These are phyloP conservation scores for Wickerhamiella infanticola DNA, from an alignment of 1,139 yeast genomes.

Conservation along the genomic window DNA sequence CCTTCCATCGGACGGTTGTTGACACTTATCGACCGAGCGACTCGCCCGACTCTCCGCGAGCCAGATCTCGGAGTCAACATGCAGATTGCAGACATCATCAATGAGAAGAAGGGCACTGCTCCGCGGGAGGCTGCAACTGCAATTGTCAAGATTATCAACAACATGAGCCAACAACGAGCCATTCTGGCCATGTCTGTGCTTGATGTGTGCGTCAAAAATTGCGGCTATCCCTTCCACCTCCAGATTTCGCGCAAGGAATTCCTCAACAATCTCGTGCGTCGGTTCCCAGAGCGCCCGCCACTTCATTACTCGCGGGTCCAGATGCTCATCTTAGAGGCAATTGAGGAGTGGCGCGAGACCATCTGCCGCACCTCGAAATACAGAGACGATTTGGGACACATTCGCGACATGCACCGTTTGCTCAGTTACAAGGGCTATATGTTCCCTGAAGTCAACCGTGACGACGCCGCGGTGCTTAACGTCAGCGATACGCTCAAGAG, in stretches of 20 bases:
- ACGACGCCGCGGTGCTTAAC: slow-evolving; percentile 84
- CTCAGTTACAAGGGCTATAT: slow-evolving; percentile 75
- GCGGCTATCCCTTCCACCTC: slow-evolving; percentile 93
- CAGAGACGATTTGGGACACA: slow-evolving; percentile 81
- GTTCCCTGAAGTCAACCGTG: slow-evolving; percentile 82
- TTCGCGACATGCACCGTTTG: slow-evolving; percentile 90
- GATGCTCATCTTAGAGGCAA: slow-evolving; percentile 68
- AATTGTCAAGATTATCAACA: slow-evolving; percentile 72
- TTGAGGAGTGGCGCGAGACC: slow-evolving; percentile 96
- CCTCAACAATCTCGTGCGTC: slow-evolving; percentile 75
- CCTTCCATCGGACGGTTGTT: slow-evolving; percentile 7
- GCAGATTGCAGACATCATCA: slow-evolving; percentile 86
- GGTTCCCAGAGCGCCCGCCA: slow-evolving; percentile 94
- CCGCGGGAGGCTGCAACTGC: slow-evolving; percentile 91
- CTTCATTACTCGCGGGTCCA: slow-evolving; percentile 70
- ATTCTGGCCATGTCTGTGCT: slow-evolving; percentile 42
- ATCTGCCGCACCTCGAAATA: slow-evolving; percentile 80
- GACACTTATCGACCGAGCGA: slow-evolving; percentile 50
- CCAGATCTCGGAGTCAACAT: slow-evolving; percentile 80
- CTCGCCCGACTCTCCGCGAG: slow-evolving; percentile 68
- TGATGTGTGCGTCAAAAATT: slow-evolving; percentile 87
- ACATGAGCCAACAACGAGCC: slow-evolving; percentile 67
- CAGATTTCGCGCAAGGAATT: slow-evolving; percentile 93
- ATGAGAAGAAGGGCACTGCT: slow-evolving; percentile 78
- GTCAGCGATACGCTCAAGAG: slow-evolving; percentile 86